These are phyloP conservation scores for Suhomyces anneliseae DNA, from an alignment of 1,139 yeast genomes.

Conservation along the genomic window DNA sequence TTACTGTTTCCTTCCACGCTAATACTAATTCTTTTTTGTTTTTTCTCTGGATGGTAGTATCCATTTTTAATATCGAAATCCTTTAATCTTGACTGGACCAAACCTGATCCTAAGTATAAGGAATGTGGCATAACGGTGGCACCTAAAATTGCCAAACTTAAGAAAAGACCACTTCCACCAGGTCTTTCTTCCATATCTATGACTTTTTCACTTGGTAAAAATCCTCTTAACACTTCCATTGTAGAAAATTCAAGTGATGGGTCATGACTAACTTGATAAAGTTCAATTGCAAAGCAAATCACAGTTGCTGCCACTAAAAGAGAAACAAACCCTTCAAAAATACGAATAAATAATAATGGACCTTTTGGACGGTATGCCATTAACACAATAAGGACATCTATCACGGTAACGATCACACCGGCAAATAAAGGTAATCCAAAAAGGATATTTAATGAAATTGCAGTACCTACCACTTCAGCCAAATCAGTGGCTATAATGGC, in stretches of 20 bases:
- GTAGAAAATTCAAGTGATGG: slow-evolving; percentile 49
- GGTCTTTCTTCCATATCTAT: slow-evolving; percentile 53
- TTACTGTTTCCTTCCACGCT: slow-evolving; percentile 4
- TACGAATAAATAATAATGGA: slow-evolving; percentile 72
- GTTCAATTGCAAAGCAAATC: slow-evolving; percentile 78
- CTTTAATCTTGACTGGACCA: slow-evolving; percentile 84
- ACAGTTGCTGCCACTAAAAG: slow-evolving; percentile 79
- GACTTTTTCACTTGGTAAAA: slow-evolving; percentile 72
- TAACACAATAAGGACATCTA: slow-evolving; percentile 81
- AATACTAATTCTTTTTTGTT: slow-evolving; percentile 1
- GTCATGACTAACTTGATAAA: slow-evolving; percentile 63
- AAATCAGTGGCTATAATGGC: slow-evolving; percentile 85
- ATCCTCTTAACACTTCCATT: slow-evolving; percentile 65
- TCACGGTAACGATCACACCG: slow-evolving; percentile 80
- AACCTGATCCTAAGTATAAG: slow-evolving; percentile 84
- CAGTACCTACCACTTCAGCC: slow-evolving; percentile 88
- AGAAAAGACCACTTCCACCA: slow-evolving; percentile 70
- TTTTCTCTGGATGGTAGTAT: slow-evolving; percentile 32
- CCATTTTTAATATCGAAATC: slow-evolving; percentile 78
- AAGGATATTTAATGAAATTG: slow-evolving; percentile 71
- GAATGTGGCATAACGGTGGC: slow-evolving; percentile 99
- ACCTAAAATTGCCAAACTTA: slow-evolving; percentile 88
- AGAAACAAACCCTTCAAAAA: slow-evolving; percentile 81
- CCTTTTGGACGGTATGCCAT: slow-evolving; percentile 90
- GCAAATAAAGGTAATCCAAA: slow-evolving; percentile 71